Evolutionary conservation across 345 rosid species (phyloP), one percentile per base, ranked within the genome.

Genomic region (Pugionium dolabratum): DNA sequence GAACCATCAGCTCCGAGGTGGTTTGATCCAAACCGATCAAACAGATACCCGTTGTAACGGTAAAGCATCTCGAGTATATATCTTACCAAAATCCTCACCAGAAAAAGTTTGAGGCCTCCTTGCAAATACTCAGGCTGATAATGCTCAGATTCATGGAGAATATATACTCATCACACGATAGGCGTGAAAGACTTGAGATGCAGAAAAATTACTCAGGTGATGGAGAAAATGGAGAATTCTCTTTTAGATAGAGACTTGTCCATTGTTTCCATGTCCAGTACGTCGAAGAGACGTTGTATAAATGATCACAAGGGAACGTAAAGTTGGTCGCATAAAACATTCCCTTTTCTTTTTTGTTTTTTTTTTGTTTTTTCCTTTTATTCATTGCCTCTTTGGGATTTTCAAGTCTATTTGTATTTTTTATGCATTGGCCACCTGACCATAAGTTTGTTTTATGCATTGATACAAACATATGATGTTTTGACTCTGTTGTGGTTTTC

Each of bases 1-100:
- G 49, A 54, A 33, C 53, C 59, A 62, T 25, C 83, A 37, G 59
- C 70, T 48, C 33, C 77, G 6, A 82, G 52, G 62, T 54, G 81
- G 62, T 59, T 76, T 35, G 87, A 83, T 60, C 48, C 67, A 37
- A 73, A 53, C 71, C 76, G 73, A 56, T 72, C 87, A 75, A 77
- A 74, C 45, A 79, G 79, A 76, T 81, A 77, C 54, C 56, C 76
- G 7, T 80, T 78, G 81, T 66, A 61, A 62, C 46, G 30, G 57
- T 51, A 62, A 26, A 42, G 67, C 58, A 47, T 25, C 56, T 63
- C 33, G 29, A 54, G 36, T 42, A 54, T 34, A 47, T 39, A 58
- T 42, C 33, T 31, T 52, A 62, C 73, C 32, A 64, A 64, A 27
- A 59, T 63, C 64, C 43, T 63, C 63, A 59, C 32, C 31, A 52